Percentiles rank a stretch among this genome's conserved stretches.
Evolutionary conservation across 352 stramenopile species (phyloP).

Genomic region (Aphanomyces euteiches): DNA sequence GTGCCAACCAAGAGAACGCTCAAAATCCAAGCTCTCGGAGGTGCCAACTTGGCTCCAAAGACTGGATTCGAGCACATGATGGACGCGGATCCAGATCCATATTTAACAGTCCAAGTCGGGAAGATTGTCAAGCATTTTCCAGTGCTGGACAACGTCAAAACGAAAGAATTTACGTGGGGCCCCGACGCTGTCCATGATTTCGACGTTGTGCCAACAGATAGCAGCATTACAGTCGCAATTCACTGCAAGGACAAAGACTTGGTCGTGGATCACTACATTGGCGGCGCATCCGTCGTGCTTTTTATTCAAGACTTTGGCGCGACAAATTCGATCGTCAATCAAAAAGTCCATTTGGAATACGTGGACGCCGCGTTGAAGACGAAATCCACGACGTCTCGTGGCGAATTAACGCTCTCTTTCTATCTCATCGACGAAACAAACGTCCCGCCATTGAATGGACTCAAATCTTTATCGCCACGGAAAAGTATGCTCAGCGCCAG

Average conservation of each 20-base stretch:
- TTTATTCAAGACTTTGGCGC: background rate
- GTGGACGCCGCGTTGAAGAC: slow-evolving; percentile 47
- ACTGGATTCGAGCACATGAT: slow-evolving; percentile 28
- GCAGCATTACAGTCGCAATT: slow-evolving; percentile 33
- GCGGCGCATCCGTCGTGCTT: slow-evolving; percentile 39
- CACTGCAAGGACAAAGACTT: slow-evolving; percentile 52
- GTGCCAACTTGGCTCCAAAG: slow-evolving; percentile 22
- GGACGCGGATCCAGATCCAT: slow-evolving; percentile 48
- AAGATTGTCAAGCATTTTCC: slow-evolving; percentile 36
- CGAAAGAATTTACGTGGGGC: slow-evolving; percentile 45
- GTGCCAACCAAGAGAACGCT: background rate
- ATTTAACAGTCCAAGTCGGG: slow-evolving; percentile 42
- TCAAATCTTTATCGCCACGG: slow-evolving; percentile 2
- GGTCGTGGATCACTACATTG: slow-evolving; percentile 50
- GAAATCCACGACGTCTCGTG: slow-evolving; percentile 32
- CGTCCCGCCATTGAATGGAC: background rate
- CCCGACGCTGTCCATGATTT: slow-evolving; percentile 43
- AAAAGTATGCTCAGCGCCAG: background rate
- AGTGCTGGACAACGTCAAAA: slow-evolving; percentile 44
- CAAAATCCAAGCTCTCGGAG: slow-evolving; percentile 23
- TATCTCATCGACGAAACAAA: slow-evolving; percentile 36
- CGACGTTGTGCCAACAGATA: slow-evolving; percentile 27
- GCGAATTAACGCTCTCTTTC: slow-evolving; percentile 48
- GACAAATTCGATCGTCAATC: background rate
- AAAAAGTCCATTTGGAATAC: slow-evolving; percentile 43